Evolutionary conservation across 2,329 filamentous ascomycete species (phyloP).

Genomic region (Ophiostoma pallidulum): DNA sequence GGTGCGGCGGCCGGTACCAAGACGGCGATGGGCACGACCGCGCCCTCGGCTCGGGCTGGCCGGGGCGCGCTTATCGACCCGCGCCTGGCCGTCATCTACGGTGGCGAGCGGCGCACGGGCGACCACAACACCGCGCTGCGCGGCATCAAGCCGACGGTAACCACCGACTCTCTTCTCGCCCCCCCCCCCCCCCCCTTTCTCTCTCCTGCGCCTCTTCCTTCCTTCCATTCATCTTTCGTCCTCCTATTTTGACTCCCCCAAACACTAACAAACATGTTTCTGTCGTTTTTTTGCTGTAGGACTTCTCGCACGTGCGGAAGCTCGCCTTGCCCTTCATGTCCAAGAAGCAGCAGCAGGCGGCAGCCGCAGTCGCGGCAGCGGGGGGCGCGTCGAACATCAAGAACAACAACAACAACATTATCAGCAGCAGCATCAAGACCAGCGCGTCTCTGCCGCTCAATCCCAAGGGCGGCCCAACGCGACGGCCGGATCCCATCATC

Average conservation of each 20-base stretch:
- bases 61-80: constrained; percentile 63
- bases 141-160: constrained; percentile 79
- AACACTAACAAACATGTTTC: too few relatives aligned
- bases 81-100: constrained; percentile 77
- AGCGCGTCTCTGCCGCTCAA: constrained; percentile 42
- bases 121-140: constrained; percentile 83
- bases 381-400: too few relatives aligned
- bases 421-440: constrained; percentile 27
- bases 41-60: constrained; percentile 41
- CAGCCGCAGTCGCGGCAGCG: constrained; percentile 21
- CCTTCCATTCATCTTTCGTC: not conserved
- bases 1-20: constrained; percentile 17
- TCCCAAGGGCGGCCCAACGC: constrained; percentile 34
- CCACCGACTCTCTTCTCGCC: too few relatives aligned
- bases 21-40: constrained; percentile 31
- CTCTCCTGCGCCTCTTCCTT: too few relatives aligned
- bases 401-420: too few relatives aligned
- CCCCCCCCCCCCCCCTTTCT: too few relatives aligned
- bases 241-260: too few relatives aligned
- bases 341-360: constrained; percentile 39
- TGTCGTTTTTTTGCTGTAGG: constrained; percentile 40
- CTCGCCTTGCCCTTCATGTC: constrained; percentile 68
- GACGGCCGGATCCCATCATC: constrained; percentile 75
- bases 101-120: constrained; percentile 81
- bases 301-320: constrained; percentile 91